Percentiles rank a stretch among this genome's conserved stretches.
Conservation (phyloP, 768 basidiomycete genomes). For the Mycena sanguinolenta region DNA sequence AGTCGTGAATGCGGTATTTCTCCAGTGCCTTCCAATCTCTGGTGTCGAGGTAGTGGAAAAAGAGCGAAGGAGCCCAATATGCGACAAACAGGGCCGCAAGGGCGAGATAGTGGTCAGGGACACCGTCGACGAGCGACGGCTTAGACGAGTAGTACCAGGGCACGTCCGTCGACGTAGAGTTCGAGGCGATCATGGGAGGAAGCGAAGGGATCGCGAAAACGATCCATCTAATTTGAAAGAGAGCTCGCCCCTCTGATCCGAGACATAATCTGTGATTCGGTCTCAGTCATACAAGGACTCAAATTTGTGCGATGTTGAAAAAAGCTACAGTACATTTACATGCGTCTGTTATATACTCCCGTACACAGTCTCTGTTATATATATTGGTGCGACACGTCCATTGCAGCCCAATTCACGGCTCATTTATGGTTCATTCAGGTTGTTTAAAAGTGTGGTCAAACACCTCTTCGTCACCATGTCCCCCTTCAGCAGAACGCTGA, state of each 20-base stretch:
- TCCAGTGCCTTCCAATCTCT: conserved; percentile 84
- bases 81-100: conserved; percentile 81
- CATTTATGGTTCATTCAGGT: conserved; percentile 81
- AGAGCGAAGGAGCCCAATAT: conserved; percentile 86
- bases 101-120: conserved; percentile 81
- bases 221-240: too few relatives aligned
- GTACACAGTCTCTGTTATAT: conserved; percentile 22
- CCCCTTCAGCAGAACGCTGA: conserved; percentile 92
- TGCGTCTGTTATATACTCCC: background rate
- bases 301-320: background rate
- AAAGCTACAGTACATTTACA: conserved; percentile 25
- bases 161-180: conserved; percentile 48
- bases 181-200: conserved; percentile 52
- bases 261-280: too few relatives aligned
- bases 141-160: conserved; percentile 71
- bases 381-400: background rate
- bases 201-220: background rate
- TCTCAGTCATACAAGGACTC: too few relatives aligned
- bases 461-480: conserved; percentile 99
- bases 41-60: conserved; percentile 89
- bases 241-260: too few relatives aligned
- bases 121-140: conserved; percentile 60
- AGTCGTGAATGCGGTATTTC: conserved; percentile 89
- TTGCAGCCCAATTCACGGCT: background rate
- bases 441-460: conserved; percentile 89